These are phyloP conservation scores for Fusarium caatingaense DNA, from an alignment of 2,329 filamentous ascomycete species.

Conservation along the genomic window DNA sequence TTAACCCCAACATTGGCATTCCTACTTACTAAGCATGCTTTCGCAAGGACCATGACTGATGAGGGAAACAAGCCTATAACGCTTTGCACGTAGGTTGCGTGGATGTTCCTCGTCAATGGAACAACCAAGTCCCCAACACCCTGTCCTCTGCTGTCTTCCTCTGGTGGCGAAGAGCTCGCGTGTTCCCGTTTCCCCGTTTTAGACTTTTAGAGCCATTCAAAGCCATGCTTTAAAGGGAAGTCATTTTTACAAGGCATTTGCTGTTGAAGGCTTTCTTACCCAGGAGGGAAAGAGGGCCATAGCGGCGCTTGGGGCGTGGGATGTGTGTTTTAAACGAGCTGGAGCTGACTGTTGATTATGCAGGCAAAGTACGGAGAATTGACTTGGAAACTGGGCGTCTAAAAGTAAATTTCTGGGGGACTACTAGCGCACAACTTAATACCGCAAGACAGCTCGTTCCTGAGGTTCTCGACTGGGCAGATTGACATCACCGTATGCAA, in stretches of 20 bases:
- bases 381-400: not conserved
- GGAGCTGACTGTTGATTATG: not conserved
- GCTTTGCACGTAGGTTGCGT: not conserved
- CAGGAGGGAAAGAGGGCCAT: not conserved
- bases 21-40: not conserved
- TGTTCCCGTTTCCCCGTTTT: too few relatives aligned
- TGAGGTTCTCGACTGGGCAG: not conserved
- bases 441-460: not conserved
- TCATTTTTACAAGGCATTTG: not conserved
- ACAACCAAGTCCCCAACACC: not conserved
- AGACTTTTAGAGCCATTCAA: not conserved
- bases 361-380: not conserved
- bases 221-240: not conserved
- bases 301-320: not conserved
- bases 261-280: not conserved
- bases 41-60: not conserved
- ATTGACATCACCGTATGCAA: not conserved
- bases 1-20: not conserved
- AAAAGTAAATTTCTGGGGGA: not conserved
- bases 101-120: not conserved
- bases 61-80: conserved; percentile 17
- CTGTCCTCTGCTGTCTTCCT: not conserved
- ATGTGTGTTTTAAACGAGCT: not conserved
- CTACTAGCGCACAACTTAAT: not conserved
- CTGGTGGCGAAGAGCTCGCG: not conserved